These are phyloP conservation scores for Arthonia radiata DNA, from an alignment of 495 filamentous ascomycete species.

Conservation along the genomic window DNA sequence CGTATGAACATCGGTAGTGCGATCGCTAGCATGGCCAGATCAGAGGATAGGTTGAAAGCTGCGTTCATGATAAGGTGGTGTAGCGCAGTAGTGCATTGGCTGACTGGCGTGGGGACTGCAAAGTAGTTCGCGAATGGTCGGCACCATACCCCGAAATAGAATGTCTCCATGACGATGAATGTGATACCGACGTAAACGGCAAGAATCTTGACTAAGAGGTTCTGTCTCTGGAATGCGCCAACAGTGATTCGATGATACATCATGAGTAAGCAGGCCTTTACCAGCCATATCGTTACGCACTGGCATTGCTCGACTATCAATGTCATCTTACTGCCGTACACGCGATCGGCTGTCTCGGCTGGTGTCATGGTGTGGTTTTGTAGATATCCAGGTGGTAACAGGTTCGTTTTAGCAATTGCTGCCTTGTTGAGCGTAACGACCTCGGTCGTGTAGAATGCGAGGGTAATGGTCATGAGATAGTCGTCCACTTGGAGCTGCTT, in stretches of 20 bases:
- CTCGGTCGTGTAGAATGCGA: slow-evolving; percentile 28
- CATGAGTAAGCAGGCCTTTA: slow-evolving; percentile 27
- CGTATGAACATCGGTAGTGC: slow-evolving; percentile 33
- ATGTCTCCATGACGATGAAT: slow-evolving; percentile 33
- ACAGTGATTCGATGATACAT: slow-evolving; percentile 18
- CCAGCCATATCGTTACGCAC: slow-evolving; percentile 24
- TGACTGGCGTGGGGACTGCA: too few relatives aligned
- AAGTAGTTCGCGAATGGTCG: slow-evolving; percentile 35
- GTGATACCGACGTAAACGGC: slow-evolving; percentile 25
- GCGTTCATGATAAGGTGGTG: slow-evolving; percentile 39
- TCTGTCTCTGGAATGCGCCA: slow-evolving; percentile 16
- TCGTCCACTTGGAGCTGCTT: slow-evolving; percentile 28
- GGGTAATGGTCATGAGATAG: slow-evolving; percentile 28
- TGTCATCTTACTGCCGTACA: slow-evolving; percentile 30
- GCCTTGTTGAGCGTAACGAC: slow-evolving; percentile 32
- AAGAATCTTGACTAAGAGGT: slow-evolving; percentile 27
- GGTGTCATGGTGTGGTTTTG: slow-evolving; percentile 20
- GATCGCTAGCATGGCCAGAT: slow-evolving; percentile 33
- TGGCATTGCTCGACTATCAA: slow-evolving; percentile 25
- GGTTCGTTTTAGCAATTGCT: slow-evolving; percentile 27
- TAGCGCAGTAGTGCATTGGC: slow-evolving; percentile 16
- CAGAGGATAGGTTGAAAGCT: slow-evolving; percentile 41
- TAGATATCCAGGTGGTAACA: slow-evolving; percentile 27
- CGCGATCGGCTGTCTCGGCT: slow-evolving; percentile 19
- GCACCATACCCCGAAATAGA: slow-evolving; percentile 40